Evolutionary conservation across 2,329 filamentous ascomycete genomes (phyloP).

Genomic region (Fusarium sp.): DNA sequence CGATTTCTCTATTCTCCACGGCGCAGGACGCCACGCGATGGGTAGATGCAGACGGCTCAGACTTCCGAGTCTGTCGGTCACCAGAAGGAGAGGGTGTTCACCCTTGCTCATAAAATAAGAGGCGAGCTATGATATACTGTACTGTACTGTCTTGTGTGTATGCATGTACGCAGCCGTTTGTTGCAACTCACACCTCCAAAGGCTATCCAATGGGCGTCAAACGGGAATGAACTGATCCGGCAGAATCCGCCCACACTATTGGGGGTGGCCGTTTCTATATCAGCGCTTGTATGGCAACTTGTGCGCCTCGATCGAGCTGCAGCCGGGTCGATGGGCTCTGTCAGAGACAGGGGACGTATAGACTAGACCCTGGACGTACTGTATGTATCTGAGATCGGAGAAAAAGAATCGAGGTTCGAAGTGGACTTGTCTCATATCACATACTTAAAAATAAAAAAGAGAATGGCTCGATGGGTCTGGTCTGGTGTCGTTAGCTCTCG

Average conservation of each 20-base stretch:
- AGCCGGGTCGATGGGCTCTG: neutral
- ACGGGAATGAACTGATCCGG: constrained; percentile 2
- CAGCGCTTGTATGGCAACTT: neutral
- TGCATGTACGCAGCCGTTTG: neutral
- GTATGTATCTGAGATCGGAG: constrained; percentile 15
- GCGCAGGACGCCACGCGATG: constrained; percentile 8
- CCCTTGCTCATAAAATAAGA: neutral
- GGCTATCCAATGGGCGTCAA: neutral
- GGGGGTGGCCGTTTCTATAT: neutral
- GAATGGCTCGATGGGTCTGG: neutral
- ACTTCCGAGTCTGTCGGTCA: neutral
- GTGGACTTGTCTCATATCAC: constrained; percentile 6
- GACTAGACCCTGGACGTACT: neutral
- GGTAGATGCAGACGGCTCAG: constrained; percentile 14
- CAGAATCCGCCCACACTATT: neutral
- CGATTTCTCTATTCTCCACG: neutral
- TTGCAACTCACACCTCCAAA: neutral
- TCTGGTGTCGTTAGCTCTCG: neutral
- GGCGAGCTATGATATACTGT: neutral
- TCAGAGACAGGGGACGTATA: neutral
- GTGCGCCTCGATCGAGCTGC: neutral
- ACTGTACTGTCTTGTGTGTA: neutral
- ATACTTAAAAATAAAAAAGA: neutral
- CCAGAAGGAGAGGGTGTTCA: neutral
- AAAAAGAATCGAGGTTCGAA: constrained; percentile 14